phyloP scores from a whole-genome alignment of 306 rosid species.

The Cucumis hystrix region DNA sequence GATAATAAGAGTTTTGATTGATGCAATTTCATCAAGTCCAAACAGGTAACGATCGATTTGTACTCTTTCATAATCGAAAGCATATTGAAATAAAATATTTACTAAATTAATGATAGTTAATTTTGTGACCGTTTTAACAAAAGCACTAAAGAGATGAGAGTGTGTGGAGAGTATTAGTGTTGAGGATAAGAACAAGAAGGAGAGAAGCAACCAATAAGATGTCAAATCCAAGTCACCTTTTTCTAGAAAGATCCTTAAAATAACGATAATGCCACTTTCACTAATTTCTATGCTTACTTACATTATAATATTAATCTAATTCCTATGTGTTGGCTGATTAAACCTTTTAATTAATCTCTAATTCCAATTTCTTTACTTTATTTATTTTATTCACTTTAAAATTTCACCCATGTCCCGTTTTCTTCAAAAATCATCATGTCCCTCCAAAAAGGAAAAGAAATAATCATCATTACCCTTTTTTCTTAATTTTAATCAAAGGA shows the following conservation, averaged over 20 bases:
- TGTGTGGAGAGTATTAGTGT: conserved; percentile 3
- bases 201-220: conserved; percentile 2
- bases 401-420: neutral
- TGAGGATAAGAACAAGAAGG: conserved; percentile 28
- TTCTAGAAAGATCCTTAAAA: conserved; percentile 32
- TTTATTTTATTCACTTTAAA: neutral
- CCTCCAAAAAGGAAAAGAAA: neutral
- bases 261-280: neutral
- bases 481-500: neutral
- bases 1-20: too few relatives aligned
- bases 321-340: neutral
- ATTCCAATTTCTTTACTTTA: neutral
- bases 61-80: too few relatives aligned
- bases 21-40: too few relatives aligned
- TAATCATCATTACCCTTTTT: neutral
- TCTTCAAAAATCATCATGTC: neutral
- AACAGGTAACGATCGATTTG: too few relatives aligned
- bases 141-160: neutral
- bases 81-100: too few relatives aligned
- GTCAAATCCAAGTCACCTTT: conserved; percentile 11
- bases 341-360: neutral
- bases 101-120: too few relatives aligned
- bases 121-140: too few relatives aligned
- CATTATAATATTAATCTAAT: neutral
- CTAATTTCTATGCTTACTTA: neutral